Evolutionary conservation across 495 filamentous ascomycete genomes (phyloP).

Genomic region (Podospora fimiseda): DNA sequence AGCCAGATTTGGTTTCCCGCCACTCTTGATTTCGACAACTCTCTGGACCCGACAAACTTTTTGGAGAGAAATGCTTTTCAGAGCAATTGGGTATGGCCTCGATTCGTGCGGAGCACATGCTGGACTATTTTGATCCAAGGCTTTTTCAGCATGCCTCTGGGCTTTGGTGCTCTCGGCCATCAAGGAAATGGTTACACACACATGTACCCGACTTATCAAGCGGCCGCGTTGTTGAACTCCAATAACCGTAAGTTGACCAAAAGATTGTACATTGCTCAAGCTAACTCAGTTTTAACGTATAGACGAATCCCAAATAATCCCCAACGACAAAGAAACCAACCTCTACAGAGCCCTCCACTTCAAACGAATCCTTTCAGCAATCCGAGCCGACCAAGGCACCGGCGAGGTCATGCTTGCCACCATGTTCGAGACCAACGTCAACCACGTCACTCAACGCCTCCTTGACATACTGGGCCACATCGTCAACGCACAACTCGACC

Average conservation of each 20-base stretch:
- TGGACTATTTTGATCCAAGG: slow-evolving; percentile 4
- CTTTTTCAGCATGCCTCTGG: slow-evolving; percentile 5
- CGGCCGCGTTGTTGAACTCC: background rate
- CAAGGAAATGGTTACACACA: background rate
- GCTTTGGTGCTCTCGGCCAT: slow-evolving; percentile 7
- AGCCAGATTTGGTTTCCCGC: background rate
- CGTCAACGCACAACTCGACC: background rate
- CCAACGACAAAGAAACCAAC: background rate
- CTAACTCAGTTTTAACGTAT: too few relatives aligned
- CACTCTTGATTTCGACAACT: background rate
- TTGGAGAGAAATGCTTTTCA: background rate
- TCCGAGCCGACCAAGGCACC: background rate
- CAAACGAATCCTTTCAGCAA: background rate
- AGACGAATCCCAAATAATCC: too few relatives aligned
- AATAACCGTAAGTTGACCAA: too few relatives aligned
- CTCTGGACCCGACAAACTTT: background rate
- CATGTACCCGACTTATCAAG: background rate
- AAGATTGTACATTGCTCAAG: too few relatives aligned
- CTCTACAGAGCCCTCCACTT: background rate
- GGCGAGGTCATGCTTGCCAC: background rate
- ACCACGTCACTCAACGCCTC: background rate
- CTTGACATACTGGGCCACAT: background rate
- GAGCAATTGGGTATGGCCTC: slow-evolving; percentile 1
- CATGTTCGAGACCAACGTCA: slow-evolving; percentile 4
- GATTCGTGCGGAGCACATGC: slow-evolving; percentile 9